A percentile compares a stretch with the other conserved stretches of the same genome.
Conservation (phyloP, 1,284 basidiomycete species). For the Rhodotorula sp. region DNA sequence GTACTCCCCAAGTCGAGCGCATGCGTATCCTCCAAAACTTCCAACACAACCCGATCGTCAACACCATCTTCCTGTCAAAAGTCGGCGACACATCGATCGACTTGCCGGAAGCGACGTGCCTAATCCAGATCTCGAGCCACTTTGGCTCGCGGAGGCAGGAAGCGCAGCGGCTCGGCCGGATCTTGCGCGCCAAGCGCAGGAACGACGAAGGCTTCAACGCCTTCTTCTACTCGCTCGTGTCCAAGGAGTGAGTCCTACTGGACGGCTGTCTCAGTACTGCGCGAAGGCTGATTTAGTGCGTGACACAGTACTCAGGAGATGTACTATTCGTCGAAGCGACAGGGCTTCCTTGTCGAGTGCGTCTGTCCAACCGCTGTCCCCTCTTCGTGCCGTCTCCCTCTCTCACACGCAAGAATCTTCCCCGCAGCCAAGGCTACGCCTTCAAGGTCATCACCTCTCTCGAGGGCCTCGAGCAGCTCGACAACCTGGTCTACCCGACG, state of each 20-base stretch:
- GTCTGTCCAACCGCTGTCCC: conserved; percentile 36
- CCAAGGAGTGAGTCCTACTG: conserved; percentile 64
- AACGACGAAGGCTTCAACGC: conserved; percentile 99
- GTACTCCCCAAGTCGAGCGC: conserved; percentile 90
- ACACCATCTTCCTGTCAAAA: conserved; percentile 98
- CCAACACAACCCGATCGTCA: conserved; percentile 92
- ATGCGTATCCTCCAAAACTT: conserved; percentile 94
- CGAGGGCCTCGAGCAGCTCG: conserved; percentile 81
- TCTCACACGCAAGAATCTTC: not conserved
- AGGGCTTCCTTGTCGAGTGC: conserved; percentile 93
- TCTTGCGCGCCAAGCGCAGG: conserved; percentile 91
- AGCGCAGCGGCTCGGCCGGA: conserved; percentile 91
- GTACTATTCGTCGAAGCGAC: conserved; percentile 98
- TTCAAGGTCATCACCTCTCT: conserved; percentile 99
- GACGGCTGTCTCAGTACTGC: too few species aligned
- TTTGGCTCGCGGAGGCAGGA: conserved; percentile 98
- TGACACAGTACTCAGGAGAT: conserved; percentile 81
- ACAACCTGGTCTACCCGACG: conserved; percentile 86
- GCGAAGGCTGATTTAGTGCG: too few species aligned
- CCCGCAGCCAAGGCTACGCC: conserved; percentile 74
- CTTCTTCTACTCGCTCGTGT: conserved; percentile 98
- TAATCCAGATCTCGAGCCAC: conserved; percentile 99
- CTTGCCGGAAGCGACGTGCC: conserved; percentile 95
- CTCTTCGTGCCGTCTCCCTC: not conserved
- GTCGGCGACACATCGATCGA: conserved; percentile 99